A percentile compares a stretch with the other conserved stretches of the same genome.
These are phyloP conservation scores for Fragaria vesca DNA, from an alignment of 306 rosid species.

Conservation along the genomic window DNA sequence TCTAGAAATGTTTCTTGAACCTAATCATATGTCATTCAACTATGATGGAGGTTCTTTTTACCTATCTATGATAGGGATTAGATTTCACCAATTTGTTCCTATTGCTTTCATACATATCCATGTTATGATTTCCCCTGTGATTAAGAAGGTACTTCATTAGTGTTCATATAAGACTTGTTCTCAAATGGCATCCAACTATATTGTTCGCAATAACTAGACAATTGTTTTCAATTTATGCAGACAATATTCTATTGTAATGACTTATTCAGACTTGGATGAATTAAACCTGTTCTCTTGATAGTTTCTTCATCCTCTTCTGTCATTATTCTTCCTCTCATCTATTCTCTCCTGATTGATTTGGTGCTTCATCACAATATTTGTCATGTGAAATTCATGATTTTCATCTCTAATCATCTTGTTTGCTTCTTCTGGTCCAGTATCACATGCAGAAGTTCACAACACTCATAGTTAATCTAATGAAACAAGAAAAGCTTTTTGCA, in stretches of 20 bases:
- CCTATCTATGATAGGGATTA: background rate
- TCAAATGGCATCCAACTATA: background rate
- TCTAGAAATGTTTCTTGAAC: background rate
- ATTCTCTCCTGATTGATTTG: background rate
- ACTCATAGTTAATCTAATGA: slow-evolving; percentile 78
- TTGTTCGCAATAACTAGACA: background rate
- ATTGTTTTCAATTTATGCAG: background rate
- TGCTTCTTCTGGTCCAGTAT: slow-evolving; percentile 44
- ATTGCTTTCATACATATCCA: background rate
- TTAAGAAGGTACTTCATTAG: background rate
- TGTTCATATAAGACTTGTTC: background rate
- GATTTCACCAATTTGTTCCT: background rate
- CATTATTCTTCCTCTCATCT: background rate
- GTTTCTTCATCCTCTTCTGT: slow-evolving; percentile 1
- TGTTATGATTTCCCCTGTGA: background rate
- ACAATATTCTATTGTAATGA: background rate
- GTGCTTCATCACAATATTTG: background rate
- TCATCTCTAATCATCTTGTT: slow-evolving; percentile 22
- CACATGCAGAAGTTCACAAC: slow-evolving; percentile 89
- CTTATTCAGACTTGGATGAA: background rate
- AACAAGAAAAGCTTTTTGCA: slow-evolving; percentile 81
- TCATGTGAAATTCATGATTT: background rate
- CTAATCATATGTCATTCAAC: background rate
- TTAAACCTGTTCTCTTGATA: background rate
- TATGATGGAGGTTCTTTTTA: background rate